Evolutionary conservation across 371 early-diverging fungal species (phyloP).

Genomic region (Mortierella sp.): DNA sequence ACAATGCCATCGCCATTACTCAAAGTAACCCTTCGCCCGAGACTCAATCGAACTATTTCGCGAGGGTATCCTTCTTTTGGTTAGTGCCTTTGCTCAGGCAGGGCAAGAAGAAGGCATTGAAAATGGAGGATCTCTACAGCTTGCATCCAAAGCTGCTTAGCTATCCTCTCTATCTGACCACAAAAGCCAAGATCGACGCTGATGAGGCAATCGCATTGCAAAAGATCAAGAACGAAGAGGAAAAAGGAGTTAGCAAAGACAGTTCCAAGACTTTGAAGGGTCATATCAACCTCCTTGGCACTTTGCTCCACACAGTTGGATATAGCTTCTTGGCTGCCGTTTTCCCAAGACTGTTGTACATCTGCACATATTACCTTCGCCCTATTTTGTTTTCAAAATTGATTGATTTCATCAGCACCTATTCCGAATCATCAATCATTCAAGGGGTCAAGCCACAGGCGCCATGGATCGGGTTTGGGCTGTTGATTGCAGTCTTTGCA

Average conservation of each 20-base stretch:
- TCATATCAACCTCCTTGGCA: constrained; percentile 23
- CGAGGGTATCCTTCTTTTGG: constrained; percentile 89
- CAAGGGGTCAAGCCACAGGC: constrained; percentile 50
- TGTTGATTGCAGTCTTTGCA: constrained; percentile 49
- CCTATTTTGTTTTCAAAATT: constrained; percentile 78
- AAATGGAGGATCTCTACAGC: constrained; percentile 86
- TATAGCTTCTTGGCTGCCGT: constrained; percentile 17
- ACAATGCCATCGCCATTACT: constrained; percentile 66
- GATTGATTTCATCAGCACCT: constrained; percentile 75
- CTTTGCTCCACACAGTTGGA: constrained; percentile 71
- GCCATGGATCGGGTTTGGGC: constrained; percentile 70
- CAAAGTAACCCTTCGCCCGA: constrained; percentile 70
- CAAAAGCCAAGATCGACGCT: constrained; percentile 32
- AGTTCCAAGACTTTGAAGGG: not conserved
- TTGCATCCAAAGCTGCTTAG: constrained; percentile 61
- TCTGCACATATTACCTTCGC: constrained; percentile 77
- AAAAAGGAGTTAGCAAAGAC: not conserved
- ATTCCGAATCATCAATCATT: constrained; percentile 21
- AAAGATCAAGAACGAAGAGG: constrained; percentile 66
- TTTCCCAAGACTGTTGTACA: constrained; percentile 69
- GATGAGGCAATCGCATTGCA: constrained; percentile 27
- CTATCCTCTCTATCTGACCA: constrained; percentile 34
- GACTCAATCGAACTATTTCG: constrained; percentile 84
- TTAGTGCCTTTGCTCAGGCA: constrained; percentile 87
- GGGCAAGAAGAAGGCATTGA: constrained; percentile 78